A percentile compares a stretch with the other conserved stretches of the same genome.
Conservation (phyloP, 176 grass and related monocot genomes). For the Urochloa ruziziensis region DNA sequence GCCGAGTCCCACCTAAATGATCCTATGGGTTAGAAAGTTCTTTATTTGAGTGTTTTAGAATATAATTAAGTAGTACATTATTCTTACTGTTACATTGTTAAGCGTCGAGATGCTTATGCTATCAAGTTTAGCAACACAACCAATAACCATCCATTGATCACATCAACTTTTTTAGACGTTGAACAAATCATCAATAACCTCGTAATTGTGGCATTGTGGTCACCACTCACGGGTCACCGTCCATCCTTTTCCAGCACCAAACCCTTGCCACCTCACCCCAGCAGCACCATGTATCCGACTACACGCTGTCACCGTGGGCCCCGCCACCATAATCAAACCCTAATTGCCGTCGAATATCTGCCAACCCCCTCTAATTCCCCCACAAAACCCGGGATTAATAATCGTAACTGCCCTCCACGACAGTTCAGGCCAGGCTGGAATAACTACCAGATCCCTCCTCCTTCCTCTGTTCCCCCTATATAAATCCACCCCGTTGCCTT, state of each 20-base stretch:
- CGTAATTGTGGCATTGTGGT: background rate
- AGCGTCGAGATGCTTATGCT: background rate
- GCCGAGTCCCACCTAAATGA: too few species aligned
- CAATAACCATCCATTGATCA: background rate
- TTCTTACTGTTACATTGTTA: background rate
- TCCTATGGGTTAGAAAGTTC: background rate
- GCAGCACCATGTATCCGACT: background rate
- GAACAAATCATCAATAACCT: too few species aligned
- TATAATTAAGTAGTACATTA: background rate
- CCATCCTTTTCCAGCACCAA: slow-evolving; percentile 9
- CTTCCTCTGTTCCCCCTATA: background rate
- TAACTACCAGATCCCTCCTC: background rate
- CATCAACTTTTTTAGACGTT: background rate
- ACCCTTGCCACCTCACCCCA: background rate
- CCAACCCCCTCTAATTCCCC: background rate
- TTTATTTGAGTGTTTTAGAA: background rate
- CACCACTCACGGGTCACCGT: background rate
- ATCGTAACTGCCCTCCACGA: background rate
- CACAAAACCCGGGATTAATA: background rate
- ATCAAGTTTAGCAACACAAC: too few species aligned
- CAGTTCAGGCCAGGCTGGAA: slow-evolving; percentile 28
- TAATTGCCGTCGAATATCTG: background rate
- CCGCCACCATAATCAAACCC: background rate
- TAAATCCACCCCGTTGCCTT: background rate
- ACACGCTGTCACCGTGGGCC: background rate